A percentile compares a stretch with the other conserved stretches of the same genome.
phyloP scores from a whole-genome alignment of 2,329 filamentous ascomycete species.

The Sclerotinia sclerotiorum region DNA sequence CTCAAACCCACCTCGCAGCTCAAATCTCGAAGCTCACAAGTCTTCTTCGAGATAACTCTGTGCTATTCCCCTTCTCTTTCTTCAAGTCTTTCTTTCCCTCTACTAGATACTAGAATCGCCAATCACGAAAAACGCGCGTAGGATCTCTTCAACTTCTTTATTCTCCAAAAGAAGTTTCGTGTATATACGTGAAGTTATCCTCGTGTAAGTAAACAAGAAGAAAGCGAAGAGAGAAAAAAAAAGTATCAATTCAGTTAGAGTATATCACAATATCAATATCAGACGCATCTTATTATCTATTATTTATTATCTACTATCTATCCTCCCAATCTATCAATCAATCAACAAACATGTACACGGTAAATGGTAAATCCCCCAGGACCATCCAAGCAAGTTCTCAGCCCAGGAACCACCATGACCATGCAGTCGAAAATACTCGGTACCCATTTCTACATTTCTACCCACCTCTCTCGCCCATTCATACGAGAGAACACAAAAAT shows the following conservation, averaged over 20 bases:
- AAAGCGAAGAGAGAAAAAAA: not conserved
- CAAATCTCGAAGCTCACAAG: not conserved
- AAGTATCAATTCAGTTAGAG: not conserved
- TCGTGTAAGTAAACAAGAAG: not conserved
- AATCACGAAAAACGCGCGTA: not conserved
- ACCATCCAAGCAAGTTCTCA: constrained; percentile 6
- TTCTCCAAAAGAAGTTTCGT: not conserved
- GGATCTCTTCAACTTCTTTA: not conserved
- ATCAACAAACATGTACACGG: not conserved
- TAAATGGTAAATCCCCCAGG: not conserved
- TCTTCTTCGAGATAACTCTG: not conserved
- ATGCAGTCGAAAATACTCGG: not conserved
- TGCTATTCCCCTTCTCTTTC: not conserved
- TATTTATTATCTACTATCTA: not conserved
- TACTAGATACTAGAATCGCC: not conserved
- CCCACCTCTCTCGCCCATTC: not conserved
- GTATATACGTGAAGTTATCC: not conserved
- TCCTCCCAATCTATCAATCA: too few relatives aligned
- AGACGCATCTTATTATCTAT: constrained; percentile 8
- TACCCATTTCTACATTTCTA: not conserved
- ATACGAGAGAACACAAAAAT: not conserved
- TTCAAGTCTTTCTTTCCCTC: not conserved
- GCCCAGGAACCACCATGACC: not conserved
- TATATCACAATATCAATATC: not conserved
- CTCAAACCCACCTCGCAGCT: constrained; percentile 4